A percentile compares a stretch with the other conserved stretches of the same genome.
Evolutionary conservation across 2,329 filamentous ascomycete genomes (phyloP).

Genomic region (Lecanoromycetidae sp.): DNA sequence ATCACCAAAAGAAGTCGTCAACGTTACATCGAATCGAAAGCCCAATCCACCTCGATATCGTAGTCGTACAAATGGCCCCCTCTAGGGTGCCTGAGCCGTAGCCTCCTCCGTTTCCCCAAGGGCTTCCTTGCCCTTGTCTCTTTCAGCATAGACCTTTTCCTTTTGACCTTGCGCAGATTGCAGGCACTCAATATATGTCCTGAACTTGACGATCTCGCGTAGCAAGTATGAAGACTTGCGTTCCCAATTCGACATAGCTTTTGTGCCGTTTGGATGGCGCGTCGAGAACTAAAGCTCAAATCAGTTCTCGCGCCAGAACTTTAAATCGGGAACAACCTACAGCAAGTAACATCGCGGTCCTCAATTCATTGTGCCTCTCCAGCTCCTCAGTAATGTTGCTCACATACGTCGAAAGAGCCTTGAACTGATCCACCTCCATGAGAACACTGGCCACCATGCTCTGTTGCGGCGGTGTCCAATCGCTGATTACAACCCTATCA

Average conservation of each 20-base stretch:
- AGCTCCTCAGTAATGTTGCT: constrained; percentile 76
- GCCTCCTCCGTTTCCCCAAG: neutral
- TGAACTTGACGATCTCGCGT: constrained; percentile 90
- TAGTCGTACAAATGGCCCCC: neutral
- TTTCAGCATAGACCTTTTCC: constrained; percentile 49
- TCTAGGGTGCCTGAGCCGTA: neutral
- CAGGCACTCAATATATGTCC: constrained; percentile 83
- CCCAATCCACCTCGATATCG: neutral
- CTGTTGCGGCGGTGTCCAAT: constrained; percentile 82
- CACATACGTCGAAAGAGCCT: constrained; percentile 64
- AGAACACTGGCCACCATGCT: constrained; percentile 76
- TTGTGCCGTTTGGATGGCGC: constrained; percentile 64
- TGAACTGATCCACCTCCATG: constrained; percentile 68
- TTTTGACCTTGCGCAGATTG: constrained; percentile 58
- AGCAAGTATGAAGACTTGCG: constrained; percentile 85
- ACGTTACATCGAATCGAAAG: neutral
- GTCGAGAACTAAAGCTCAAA: constrained; percentile 55
- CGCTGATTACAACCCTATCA: constrained; percentile 69
- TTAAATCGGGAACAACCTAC: constrained; percentile 36
- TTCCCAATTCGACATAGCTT: constrained; percentile 95
- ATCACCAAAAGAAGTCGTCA: neutral
- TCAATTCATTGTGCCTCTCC: constrained; percentile 73
- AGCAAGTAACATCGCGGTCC: constrained; percentile 75
- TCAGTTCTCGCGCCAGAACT: neutral
- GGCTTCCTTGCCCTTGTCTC: neutral